phyloP scores from a whole-genome alignment of 139 green algal species.

The Closterium sp. region DNA sequence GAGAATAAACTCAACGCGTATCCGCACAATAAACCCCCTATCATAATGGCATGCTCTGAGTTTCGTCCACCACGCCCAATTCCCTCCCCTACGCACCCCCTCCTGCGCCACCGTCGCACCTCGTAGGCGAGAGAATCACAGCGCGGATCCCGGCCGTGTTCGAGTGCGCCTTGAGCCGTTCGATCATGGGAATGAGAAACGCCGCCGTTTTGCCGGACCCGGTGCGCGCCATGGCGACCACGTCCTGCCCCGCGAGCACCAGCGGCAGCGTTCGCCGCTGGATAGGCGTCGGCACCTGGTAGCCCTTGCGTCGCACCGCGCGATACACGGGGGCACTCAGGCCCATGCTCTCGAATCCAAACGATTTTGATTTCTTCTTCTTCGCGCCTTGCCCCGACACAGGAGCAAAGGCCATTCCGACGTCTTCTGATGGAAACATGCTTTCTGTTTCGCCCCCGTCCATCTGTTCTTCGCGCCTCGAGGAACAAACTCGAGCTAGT shows the following conservation, averaged over 20 bases:
- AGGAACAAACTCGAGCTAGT: no score
- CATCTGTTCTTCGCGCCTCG: neutral
- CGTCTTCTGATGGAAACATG: neutral
- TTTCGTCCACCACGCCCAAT: neutral
- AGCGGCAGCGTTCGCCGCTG: constrained; percentile 79
- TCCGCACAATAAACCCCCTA: neutral
- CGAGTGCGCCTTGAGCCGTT: constrained; percentile 72
- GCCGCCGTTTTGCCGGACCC: constrained; percentile 90
- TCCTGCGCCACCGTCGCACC: neutral
- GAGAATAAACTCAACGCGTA: neutral
- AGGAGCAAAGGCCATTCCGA: neutral
- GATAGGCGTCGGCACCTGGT: constrained; percentile 36
- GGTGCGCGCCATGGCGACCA: constrained; percentile 74
- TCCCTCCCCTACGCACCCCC: neutral
- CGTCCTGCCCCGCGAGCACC: constrained; percentile 67
- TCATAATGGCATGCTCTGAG: neutral
- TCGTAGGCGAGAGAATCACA: constrained; percentile 83
- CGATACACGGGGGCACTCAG: constrained; percentile 16
- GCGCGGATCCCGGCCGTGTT: constrained; percentile 73
- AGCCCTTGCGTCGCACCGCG: constrained; percentile 24
- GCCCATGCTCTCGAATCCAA: constrained; percentile 26
- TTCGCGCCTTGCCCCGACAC: neutral
- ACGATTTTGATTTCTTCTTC: constrained; percentile 9
- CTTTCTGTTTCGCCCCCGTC: neutral
- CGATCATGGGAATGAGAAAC: constrained; percentile 73